A percentile compares a stretch with the other conserved stretches of the same genome.
Evolutionary conservation across 345 rosid species (phyloP).

Genomic region (Citrus maxima): DNA sequence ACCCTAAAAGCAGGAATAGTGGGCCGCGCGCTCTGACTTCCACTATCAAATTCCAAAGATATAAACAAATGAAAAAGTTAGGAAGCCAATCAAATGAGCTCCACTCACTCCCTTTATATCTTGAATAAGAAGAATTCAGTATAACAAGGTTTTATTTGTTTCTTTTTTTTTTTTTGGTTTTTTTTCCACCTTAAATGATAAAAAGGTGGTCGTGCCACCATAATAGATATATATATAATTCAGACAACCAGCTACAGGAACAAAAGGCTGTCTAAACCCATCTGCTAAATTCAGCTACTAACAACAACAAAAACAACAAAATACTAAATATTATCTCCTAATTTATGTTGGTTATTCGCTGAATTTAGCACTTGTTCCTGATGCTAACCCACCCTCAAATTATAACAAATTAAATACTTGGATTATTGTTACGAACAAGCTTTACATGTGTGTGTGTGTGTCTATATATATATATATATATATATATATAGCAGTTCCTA

Average conservation of each 20-base stretch:
- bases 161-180: not conserved
- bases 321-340: not conserved
- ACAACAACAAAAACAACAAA: slow-evolving; percentile 1
- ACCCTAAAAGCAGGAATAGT: slow-evolving; percentile 38
- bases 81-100: slow-evolving; percentile 25
- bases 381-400: slow-evolving; percentile 22
- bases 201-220: slow-evolving; percentile 8
- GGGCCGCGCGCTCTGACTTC: slow-evolving; percentile 42
- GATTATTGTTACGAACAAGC: slow-evolving; percentile 4
- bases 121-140: slow-evolving; percentile 21
- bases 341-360: slow-evolving; percentile 13
- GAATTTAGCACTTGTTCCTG: slow-evolving; percentile 65
- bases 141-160: slow-evolving; percentile 16
- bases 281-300: slow-evolving; percentile 42
- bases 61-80: slow-evolving; percentile 24
- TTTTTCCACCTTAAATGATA: not conserved
- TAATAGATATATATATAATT: not conserved
- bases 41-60: slow-evolving; percentile 28
- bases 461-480: not conserved
- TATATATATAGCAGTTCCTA: slow-evolving; percentile 9
- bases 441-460: not conserved
- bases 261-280: slow-evolving; percentile 25
- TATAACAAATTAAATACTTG: not conserved
- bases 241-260: slow-evolving; percentile 40
- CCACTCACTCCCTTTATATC: slow-evolving; percentile 26